Evolutionary conservation across 805 yeast species (phyloP).

Genomic region (Jamesozyma rosinii): DNA sequence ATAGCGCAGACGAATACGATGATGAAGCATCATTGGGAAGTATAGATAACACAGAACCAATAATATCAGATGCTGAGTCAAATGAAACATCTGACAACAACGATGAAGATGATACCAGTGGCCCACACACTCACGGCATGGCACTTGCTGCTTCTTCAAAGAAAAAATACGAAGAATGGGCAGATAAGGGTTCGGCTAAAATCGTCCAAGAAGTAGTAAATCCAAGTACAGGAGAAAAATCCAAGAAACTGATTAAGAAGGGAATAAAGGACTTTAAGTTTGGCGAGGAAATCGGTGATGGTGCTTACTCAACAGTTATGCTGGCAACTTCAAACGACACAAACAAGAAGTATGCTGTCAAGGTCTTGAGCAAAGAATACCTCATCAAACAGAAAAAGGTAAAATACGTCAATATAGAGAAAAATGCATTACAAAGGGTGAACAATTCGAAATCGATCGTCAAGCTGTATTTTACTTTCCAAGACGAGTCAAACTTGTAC

Average conservation of each 20-base stretch:
- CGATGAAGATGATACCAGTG: slow-evolving; percentile 2
- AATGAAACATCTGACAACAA: background rate
- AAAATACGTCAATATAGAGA: slow-evolving; percentile 75
- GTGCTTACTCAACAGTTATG: slow-evolving; percentile 88
- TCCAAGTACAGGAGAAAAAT: slow-evolving; percentile 39
- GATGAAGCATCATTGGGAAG: slow-evolving; percentile 9
- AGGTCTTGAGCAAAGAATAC: slow-evolving; percentile 66
- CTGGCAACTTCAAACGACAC: slow-evolving; percentile 74
- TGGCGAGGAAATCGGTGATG: slow-evolving; percentile 86
- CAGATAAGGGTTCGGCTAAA: slow-evolving; percentile 51
- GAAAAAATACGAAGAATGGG: slow-evolving; percentile 39
- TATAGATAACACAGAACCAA: background rate
- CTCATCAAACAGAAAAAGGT: slow-evolving; percentile 75
- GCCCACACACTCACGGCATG: slow-evolving; percentile 12
- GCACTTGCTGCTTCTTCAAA: slow-evolving; percentile 15
- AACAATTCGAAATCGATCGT: slow-evolving; percentile 54
- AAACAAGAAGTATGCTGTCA: slow-evolving; percentile 68
- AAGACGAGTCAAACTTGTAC: slow-evolving; percentile 63
- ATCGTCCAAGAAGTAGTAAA: slow-evolving; percentile 38
- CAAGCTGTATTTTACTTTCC: slow-evolving; percentile 67
- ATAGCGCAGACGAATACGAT: slow-evolving; percentile 3
- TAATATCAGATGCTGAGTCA: background rate
- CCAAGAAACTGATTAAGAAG: slow-evolving; percentile 42
- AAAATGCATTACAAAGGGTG: slow-evolving; percentile 65
- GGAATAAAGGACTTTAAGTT: slow-evolving; percentile 80